Evolutionary conservation across 371 early-diverging fungal species (phyloP).

Genomic region (Entomophthora muscae): DNA sequence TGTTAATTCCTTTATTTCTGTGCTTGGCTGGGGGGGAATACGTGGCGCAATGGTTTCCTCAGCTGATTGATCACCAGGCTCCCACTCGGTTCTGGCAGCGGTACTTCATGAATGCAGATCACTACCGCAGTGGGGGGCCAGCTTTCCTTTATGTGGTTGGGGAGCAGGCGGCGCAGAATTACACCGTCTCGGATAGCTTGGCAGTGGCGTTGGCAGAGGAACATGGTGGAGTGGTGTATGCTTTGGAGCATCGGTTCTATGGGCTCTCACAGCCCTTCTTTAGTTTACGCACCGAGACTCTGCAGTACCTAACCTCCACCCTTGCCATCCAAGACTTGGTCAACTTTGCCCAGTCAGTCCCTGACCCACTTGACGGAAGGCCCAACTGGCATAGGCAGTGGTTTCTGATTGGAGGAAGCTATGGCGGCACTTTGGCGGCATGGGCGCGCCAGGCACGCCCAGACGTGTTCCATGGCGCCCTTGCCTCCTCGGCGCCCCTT

Average conservation of each 20-base stretch:
- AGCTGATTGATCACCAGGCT: constrained; percentile 31
- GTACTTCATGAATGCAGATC: constrained; percentile 34
- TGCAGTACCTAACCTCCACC: constrained; percentile 28
- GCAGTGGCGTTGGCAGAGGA: constrained; percentile 27
- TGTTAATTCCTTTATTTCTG: too few species aligned
- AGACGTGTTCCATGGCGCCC: constrained; percentile 39
- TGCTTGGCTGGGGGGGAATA: too few species aligned
- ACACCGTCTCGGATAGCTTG: constrained; percentile 10
- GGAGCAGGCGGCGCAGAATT: constrained; percentile 20
- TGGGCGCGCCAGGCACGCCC: constrained; percentile 54
- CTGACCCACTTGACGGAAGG: background rate
- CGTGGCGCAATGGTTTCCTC: constrained; percentile 19
- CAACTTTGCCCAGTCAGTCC: constrained; percentile 25
- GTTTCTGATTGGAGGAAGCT: constrained; percentile 52
- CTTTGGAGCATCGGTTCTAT: constrained; percentile 58
- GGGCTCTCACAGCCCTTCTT: constrained; percentile 36
- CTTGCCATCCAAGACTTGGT: constrained; percentile 46
- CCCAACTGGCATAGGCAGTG: constrained; percentile 20
- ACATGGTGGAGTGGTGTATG: constrained; percentile 39
- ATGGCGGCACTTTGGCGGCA: constrained; percentile 47
- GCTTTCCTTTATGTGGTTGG: constrained; percentile 24
- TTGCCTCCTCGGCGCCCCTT: constrained; percentile 54
- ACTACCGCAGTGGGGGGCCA: constrained; percentile 47
- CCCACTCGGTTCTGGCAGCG: constrained; percentile 29
- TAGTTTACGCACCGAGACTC: constrained; percentile 11